phyloP scores from a whole-genome alignment of 495 filamentous ascomycete species.

The Aspergillus mulundensis region DNA sequence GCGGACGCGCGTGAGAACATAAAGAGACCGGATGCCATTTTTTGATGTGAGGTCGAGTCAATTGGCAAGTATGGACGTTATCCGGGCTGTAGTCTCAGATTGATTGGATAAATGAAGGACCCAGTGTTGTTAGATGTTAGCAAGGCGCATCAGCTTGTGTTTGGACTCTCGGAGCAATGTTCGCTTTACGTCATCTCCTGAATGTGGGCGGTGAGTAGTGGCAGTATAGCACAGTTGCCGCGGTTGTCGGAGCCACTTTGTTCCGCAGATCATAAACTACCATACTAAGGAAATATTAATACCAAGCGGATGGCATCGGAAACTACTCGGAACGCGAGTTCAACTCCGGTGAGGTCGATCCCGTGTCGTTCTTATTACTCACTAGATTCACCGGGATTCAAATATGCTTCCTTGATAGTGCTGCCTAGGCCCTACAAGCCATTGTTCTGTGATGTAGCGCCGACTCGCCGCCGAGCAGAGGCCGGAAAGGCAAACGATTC shows the following conservation, averaged over 20 bases:
- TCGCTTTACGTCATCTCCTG: not conserved
- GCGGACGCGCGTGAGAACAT: slow-evolving; percentile 31
- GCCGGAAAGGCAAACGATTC: not conserved
- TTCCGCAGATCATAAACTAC: not conserved
- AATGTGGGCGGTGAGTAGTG: not conserved
- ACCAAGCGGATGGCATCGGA: not conserved
- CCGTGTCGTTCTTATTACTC: not conserved
- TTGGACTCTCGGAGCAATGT: not conserved
- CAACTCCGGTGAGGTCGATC: not conserved
- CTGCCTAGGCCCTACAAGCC: too few species aligned
- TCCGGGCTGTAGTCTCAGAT: not conserved
- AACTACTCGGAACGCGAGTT: not conserved
- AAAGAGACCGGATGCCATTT: slow-evolving; percentile 25
- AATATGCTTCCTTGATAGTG: not conserved
- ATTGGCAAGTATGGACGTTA: not conserved
- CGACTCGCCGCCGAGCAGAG: not conserved
- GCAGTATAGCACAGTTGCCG: not conserved
- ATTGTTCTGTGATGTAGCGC: not conserved
- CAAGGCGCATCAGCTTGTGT: not conserved
- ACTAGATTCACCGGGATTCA: not conserved
- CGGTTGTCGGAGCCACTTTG: not conserved
- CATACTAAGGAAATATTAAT: too few species aligned
- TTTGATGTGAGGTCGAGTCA: not conserved
- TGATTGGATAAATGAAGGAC: not conserved
- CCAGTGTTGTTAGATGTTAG: not conserved